Evolutionary conservation across 2,329 filamentous ascomycete species (phyloP), one percentile per base, ranked within the genome.

Genomic region (Alternaria infectoria): DNA sequence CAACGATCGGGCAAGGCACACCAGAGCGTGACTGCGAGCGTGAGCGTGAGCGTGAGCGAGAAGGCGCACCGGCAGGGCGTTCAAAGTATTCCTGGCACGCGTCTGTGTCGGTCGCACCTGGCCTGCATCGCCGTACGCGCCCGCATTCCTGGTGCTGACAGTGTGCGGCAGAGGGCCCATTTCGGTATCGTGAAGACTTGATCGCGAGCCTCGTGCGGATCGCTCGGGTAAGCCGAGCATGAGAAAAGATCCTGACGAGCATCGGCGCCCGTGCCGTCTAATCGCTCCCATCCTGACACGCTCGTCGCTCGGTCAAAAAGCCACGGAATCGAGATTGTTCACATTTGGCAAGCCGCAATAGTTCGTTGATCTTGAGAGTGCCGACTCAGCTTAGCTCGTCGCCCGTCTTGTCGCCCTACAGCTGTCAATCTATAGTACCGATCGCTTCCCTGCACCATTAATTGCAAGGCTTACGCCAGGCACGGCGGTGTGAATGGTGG

Each of bases 331-430:
- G 45, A 51, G 19, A 57, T 64, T 57, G 25, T 61, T 61, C 55
- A 60, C 44, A 51, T 43, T 44, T 65, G 58, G 46, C 62, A 65
- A 64, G 51, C 60, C 62, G 56, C 61, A 65, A 65, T 45, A 32
- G 68, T 59, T 64, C 62, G 52, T 62, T 64, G 57, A 40, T 51
- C 44, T 64, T 45, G 55, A 68, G 36, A 44, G n/a, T 62, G 57
- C 62, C 57, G 59, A 40, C 32, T 36, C 43, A 59, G 57, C 54
- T 40, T 65, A 70, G 69, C 65, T 61, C 58, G 61, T 51, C 61
- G 47, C 51, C 23, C 62, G 50, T 73, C 74, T 74, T 69, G 61
- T 76, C 74, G 74, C 73, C 75, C 70, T 75, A 72, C 70, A 67
- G 66, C 68, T 76, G 71, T 74, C 72, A 73, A 68, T 64, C 62